Percentiles rank a stretch among this genome's conserved stretches.
Evolutionary conservation across 2,329 filamentous ascomycete genomes (phyloP).

Genomic region (Bimuria novae-zelandiae): DNA sequence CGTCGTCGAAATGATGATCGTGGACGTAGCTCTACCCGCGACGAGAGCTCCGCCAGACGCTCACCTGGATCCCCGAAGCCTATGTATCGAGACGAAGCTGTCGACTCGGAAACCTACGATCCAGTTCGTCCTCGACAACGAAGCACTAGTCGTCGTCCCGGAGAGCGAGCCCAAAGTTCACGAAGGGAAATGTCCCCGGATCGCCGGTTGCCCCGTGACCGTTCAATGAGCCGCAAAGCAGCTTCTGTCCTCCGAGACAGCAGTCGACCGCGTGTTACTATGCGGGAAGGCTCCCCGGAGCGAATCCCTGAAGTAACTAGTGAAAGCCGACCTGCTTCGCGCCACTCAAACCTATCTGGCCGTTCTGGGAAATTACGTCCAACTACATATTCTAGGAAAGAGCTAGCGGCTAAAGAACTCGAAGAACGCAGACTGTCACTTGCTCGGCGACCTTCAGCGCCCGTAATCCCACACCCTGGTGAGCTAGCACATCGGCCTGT

Average conservation of each 20-base stretch:
- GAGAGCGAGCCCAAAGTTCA: conserved; percentile 50
- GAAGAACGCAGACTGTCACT: conserved; percentile 82
- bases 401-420: conserved; percentile 72
- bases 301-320: conserved; percentile 20
- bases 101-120: conserved; percentile 67
- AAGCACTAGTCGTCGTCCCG: conserved; percentile 56
- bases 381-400: conserved; percentile 47
- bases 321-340: conserved; percentile 23
- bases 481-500: conserved; percentile 49
- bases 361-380: conserved; percentile 34
- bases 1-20: conserved; percentile 42
- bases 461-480: conserved; percentile 76
- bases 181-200: conserved; percentile 55
- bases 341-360: conserved; percentile 37
- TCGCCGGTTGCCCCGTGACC: conserved; percentile 39
- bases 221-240: conserved; percentile 42
- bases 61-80: conserved; percentile 84
- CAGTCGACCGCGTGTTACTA: conserved; percentile 39
- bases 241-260: conserved; percentile 34
- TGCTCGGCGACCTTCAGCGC: conserved; percentile 77
- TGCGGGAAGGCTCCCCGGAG: conserved; percentile 43
- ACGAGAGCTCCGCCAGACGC: conserved; percentile 59
- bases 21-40: conserved; percentile 41
- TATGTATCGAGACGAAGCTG: conserved; percentile 65
- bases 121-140: conserved; percentile 54